Conservation (phyloP, 208 protist species). For the Leishmania gerbilli region DNA sequence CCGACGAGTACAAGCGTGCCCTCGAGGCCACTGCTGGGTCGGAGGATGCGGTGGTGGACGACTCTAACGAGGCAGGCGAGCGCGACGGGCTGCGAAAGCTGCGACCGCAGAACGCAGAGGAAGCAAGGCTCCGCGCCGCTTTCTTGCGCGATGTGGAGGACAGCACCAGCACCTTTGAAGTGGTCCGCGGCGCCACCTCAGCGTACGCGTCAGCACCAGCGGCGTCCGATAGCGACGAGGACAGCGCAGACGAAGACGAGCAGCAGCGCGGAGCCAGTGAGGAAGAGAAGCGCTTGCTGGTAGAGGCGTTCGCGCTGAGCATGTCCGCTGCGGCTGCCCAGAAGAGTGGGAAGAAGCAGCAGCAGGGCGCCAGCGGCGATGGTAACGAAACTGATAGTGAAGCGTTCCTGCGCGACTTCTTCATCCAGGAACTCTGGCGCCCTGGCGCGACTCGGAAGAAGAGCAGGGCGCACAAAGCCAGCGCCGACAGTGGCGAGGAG, state of each 20-base stretch:
- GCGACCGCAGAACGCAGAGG: conserved; percentile 65
- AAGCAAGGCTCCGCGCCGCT: conserved; percentile 59
- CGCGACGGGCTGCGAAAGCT: conserved; percentile 44
- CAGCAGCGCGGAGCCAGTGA: conserved; percentile 4
- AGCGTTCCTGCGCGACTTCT: conserved; percentile 70
- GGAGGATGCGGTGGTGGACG: conserved; percentile 32
- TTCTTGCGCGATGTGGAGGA: conserved; percentile 72
- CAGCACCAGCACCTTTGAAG: conserved; percentile 52
- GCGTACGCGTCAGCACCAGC: not conserved
- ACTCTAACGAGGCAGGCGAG: conserved; percentile 22
- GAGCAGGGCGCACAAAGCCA: not conserved
- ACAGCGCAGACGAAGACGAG: conserved; percentile 16
- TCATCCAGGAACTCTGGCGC: conserved; percentile 77
- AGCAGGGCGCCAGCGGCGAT: not conserved
- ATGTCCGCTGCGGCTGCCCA: not conserved
- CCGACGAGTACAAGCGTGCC: conserved; percentile 82
- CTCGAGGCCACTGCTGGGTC: conserved; percentile 42
- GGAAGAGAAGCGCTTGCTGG: conserved; percentile 28
- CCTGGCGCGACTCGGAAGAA: conserved; percentile 15
- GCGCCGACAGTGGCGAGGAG: not conserved
- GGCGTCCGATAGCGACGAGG: conserved; percentile 8
- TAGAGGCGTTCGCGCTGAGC: conserved; percentile 28
- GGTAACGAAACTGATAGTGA: conserved; percentile 34
- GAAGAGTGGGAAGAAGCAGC: conserved; percentile 1
- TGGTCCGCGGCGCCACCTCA: conserved; percentile 23